Base-by-base conservation (phyloP, 352 stramenopile species). In the Phytopythium montanum region DNA sequence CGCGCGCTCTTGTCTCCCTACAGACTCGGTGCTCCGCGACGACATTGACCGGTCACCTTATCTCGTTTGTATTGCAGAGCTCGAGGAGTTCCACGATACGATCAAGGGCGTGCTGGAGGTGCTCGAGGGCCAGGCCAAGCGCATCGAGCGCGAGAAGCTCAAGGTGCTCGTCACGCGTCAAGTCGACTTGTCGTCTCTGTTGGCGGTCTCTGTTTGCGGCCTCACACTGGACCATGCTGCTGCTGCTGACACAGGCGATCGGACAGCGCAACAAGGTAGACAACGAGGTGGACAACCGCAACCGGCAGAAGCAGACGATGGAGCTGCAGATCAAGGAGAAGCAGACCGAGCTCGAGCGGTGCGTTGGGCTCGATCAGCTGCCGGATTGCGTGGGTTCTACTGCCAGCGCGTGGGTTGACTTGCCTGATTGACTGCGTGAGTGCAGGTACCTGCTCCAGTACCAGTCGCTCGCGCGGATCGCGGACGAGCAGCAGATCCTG, bases 81-180 rank as follows among this genome's bases (percentile, higher is more conserved):
- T 93, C 19, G 81, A 91, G 42, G 83, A 93, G 57, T 93, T 93
- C 63, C 81, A 93, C 74, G 74, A 81, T 42, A 93, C 86, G 53
- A 71, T 93, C 49, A 90, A 90, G 46, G 81, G 81, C 16, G 81
- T 93, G 12, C 54, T 93, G 19, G 81, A 93, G 48, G 79, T 93
- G 50, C 81, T 93, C 69, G 83, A 93, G 56, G 78, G 77, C 1
- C 83, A 91, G 60, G 77, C 79, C 13, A 86, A 85, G 62, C 81
- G 81, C 38, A 93, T 93, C 44, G 83, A 93, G 61, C 76, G 81
- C 5, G 83, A 91, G 54, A 93, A 93, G 51, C 73, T 93, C 25
- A 93, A 92, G 78, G 81, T 88, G 53, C 36, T 16, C n/a, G 2
- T 9, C 5, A 34, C 29, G 29, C 9, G 29, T 34, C 29, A 9